Base-by-base conservation (phyloP, 306 rosid species). In the Inga leiocalycina region DNA sequence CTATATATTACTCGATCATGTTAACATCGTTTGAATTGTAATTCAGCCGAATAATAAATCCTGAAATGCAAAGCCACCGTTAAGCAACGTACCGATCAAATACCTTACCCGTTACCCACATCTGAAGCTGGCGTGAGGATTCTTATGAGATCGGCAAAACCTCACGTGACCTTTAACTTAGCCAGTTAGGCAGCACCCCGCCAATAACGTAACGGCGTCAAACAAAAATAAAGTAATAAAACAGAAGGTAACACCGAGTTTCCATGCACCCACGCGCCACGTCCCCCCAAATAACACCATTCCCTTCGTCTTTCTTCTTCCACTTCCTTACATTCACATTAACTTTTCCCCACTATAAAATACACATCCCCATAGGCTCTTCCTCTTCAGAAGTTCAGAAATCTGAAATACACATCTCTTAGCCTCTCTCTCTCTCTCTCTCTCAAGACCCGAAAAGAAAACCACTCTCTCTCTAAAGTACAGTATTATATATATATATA, bases 381-480 rank as follows among this genome's bases (percentile, higher is more conserved):
- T 32, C 43, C 11, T 15, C 43, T 65, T 32, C 71, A 65, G 71
- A 56, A 10, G 2, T 59, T 22, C 32, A 22, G 5, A 59, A 59
- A 59, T 59, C 66, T 2, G 30, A 59, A 65, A 32, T 65, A 6
- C 11, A 12, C 9, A 59, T 59, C 65, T n/a, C 65, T n/a, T 90
- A 0, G 12, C 64, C 3, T 0, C 39, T 4, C 39, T 39, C 27
- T 24, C 27, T 24, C 27, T 24, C 41, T 62, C 20, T 10, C 68
- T 22, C 5, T 30, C 37, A 62, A 34, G n/a, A 14, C n/a, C 14
- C 44, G 10, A 15, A 65, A 65, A 65, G 43, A 65, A 65, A 30
- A 34, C 43, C 19, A 32, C 10, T 19, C 75, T 90, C 89, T 84
- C 71, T 78, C 56, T 10, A 34, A 66, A 65, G 74, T 10, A 22